Base-by-base conservation (phyloP, 2,329 filamentous ascomycete species). In the Cercospora zeae-maydis region DNA sequence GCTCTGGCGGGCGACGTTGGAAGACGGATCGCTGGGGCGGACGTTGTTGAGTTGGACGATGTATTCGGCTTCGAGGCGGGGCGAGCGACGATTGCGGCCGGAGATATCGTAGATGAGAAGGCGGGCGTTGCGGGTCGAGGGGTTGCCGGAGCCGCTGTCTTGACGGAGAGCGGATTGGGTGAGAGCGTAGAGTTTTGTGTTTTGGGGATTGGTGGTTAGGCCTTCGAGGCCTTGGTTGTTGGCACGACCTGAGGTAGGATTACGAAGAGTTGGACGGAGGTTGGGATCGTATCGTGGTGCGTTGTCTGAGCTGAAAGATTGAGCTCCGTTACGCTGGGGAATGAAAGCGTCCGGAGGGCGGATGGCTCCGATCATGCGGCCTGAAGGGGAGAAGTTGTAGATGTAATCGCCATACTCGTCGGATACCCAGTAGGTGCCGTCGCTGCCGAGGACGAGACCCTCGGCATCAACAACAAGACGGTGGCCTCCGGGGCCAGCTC, bases 141-240 rank as follows among this genome's bases (percentile, higher is more conserved):
- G 78, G 56, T 82, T 83, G 55, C 81, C 81, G 51, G 80, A 75
- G 9, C 84, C 85, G 49, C 87, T 86, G 65, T 88, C 84, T 69
- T 88, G 85, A 63, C 83, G 81, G 4, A 85, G 77, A 0, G 88
- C 87, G 1, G 84, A 86, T 72, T 92, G 88, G 21, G 90, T 77
- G 61, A 91, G 79, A 1, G 83, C 82, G 71, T 85, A 91, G 10
- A 91, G 78, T 1, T 80, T 84, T 64, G 84, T 85, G 9, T 87
- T 86, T 66, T 89, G 84, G 0, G 82, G 78, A 3, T 83, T 85
- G n/a, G 83, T 75, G 0, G 86, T 88, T 54, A 92, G 75, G 0
- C 86, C 88, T 75, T 92, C 89, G 54, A 91, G 84, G n/a, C 89
- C 88, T 72, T 90, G 88, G 74, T 92, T 92, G 74, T 92, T 91